These are phyloP conservation scores for Leishmania tarentolae DNA, from an alignment of 208 protist genomes.

Conservation along the genomic window DNA sequence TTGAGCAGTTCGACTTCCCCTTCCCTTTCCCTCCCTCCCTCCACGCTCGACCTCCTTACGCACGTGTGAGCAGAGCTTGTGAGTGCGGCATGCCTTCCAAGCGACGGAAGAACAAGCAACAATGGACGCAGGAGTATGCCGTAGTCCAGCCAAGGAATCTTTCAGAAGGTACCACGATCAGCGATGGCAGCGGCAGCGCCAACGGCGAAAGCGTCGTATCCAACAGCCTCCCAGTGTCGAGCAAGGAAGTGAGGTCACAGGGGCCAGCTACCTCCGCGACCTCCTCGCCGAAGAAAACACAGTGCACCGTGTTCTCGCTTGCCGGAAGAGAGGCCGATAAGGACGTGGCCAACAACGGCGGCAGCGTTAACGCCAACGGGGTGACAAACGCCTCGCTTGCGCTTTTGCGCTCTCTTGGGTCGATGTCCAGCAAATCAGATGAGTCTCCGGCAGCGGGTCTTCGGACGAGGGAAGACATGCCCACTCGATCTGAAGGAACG, in stretches of 20 bases:
- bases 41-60: not conserved
- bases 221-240: not conserved
- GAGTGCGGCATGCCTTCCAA: conserved; percentile 3
- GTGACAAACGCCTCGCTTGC: conserved; percentile 27
- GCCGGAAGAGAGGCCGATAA: conserved; percentile 26
- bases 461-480: conserved; percentile 3
- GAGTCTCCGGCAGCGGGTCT: conserved; percentile 1
- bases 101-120: conserved; percentile 3
- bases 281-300: conserved; percentile 2
- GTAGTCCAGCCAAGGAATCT: too few relatives aligned
- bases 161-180: not conserved
- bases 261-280: too few relatives aligned
- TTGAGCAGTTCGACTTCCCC: not conserved
- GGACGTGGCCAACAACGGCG: conserved; percentile 27
- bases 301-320: conserved; percentile 14
- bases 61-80: not conserved
- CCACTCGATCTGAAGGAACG: not conserved
- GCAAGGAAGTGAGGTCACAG: not conserved
- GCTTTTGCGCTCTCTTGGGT: conserved; percentile 14
- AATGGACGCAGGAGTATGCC: not conserved
- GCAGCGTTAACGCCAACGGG: conserved; percentile 27
- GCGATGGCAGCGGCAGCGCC: not conserved
- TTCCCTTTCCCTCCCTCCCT: not conserved
- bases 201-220: not conserved
- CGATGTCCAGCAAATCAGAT: conserved; percentile 18